Conservation (phyloP, 2,329 filamentous ascomycete species). For the Chaetomiaceae sp. region DNA sequence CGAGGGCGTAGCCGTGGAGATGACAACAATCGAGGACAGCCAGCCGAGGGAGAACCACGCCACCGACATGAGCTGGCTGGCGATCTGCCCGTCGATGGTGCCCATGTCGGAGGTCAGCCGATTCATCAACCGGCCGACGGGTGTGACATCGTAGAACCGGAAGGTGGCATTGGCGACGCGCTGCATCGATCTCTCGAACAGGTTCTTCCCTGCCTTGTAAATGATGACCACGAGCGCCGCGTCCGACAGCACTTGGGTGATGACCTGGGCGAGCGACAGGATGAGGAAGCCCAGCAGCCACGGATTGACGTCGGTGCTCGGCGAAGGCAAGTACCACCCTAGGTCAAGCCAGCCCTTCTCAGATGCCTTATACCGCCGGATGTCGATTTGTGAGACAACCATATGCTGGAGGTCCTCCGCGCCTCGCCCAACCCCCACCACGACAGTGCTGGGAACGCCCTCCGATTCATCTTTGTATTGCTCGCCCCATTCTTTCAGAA, state of each 20-base stretch:
- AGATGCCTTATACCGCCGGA: conserved; percentile 6
- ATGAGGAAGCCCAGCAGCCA: conserved; percentile 69
- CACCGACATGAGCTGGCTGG: conserved; percentile 63
- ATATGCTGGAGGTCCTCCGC: conserved; percentile 2
- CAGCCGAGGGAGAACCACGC: conserved; percentile 67
- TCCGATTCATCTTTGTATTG: conserved; percentile 47
- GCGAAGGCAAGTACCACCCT: conserved; percentile 53
- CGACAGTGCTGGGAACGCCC: background rate
- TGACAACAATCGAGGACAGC: conserved; percentile 66
- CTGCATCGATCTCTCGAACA: conserved; percentile 68
- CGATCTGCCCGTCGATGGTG: conserved; percentile 82
- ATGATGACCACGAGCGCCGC: conserved; percentile 68
- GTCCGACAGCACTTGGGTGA: conserved; percentile 56
- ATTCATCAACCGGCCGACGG: conserved; percentile 86
- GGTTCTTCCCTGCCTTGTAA: conserved; percentile 66
- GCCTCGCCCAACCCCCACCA: background rate
- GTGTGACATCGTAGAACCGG: conserved; percentile 85
- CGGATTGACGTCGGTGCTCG: conserved; percentile 58
- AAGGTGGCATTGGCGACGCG: conserved; percentile 76
- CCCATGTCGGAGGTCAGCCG: conserved; percentile 85
- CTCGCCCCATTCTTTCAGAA: conserved; percentile 83
- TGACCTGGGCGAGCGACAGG: conserved; percentile 55
- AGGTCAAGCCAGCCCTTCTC: conserved; percentile 23
- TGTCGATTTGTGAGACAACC: conserved; percentile 7
- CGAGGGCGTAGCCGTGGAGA: conserved; percentile 68